Evolutionary conservation across 164 flowering plant genomes (phyloP), one percentile per base, ranked within the genome.

Genomic region (Magnolia officinalis): DNA sequence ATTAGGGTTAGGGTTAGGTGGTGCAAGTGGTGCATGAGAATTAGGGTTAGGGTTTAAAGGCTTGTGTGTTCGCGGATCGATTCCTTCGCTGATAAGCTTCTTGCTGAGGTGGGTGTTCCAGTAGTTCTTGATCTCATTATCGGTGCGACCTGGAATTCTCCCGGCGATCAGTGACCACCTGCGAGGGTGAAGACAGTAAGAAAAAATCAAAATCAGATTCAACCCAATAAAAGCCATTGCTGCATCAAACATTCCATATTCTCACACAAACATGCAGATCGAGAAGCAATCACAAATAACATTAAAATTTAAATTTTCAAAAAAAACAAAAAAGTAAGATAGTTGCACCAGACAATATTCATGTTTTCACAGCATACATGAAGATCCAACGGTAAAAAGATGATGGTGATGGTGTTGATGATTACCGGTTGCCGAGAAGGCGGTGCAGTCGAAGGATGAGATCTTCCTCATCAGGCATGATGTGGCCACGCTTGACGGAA

Each of bases 121-220:
- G 78, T 90, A 90, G 77, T 90, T 90, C 88, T 90, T 90, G 72
- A 90, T 88, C 84, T 90, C 94, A 67, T 90, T 90, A 59, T 89
- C 94, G 0, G 94, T 90, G 3, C 92, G 76, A 10, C 94, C 94
- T 1, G 94, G 94, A 19, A 88, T 86, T 65, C 94, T 88, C 61
- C 92, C 94, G 9, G 94, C 94, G 55, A 90, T 90, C 84, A 90
- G 72, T 9, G 94, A 88, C 94, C 94, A 90, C 86, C 94, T 90
- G 70, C 26, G 72, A 59, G 2, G 5, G 21, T 29, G 24, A 58
- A 13, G 18, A 58, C 14, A 58, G 10, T 19, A 58, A 58, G 19
- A 58, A 20, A 21, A 37, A 37, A 37, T 37, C 45, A 37, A 37
- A 37, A 37, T 37, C 45, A 37, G 45, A 37, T 37, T 37, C 45